Conservation (phyloP, 2,329 filamentous ascomycete species). For the Pseudogymnoascus destructans region DNA sequence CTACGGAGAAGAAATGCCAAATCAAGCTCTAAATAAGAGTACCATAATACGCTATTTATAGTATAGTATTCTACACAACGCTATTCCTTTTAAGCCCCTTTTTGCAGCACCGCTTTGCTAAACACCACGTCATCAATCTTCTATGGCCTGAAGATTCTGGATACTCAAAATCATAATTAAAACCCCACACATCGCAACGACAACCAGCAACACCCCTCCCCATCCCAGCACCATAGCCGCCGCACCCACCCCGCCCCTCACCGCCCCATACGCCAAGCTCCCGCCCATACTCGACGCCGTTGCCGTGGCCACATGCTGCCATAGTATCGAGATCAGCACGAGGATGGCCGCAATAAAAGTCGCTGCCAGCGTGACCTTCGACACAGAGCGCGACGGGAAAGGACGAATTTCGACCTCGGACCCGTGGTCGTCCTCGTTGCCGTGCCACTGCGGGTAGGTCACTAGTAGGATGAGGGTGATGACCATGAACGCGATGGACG, state of each 20-base stretch:
- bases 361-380: slow-evolving; percentile 81
- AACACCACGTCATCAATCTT: slow-evolving; percentile 21
- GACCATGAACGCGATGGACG: slow-evolving; percentile 94
- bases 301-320: slow-evolving; percentile 93
- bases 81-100: background rate
- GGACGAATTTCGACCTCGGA: slow-evolving; percentile 84
- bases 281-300: slow-evolving; percentile 87
- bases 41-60: background rate
- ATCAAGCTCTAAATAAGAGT: background rate
- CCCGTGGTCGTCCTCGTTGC: slow-evolving; percentile 67
- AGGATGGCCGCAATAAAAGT: slow-evolving; percentile 69
- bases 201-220: slow-evolving; percentile 88
- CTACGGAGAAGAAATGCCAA: too few species aligned
- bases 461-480: slow-evolving; percentile 87
- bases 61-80: background rate
- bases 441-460: slow-evolving; percentile 95
- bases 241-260: slow-evolving; percentile 78
- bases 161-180: slow-evolving; percentile 96
- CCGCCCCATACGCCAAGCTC: slow-evolving; percentile 80
- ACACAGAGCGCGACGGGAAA: slow-evolving; percentile 83
- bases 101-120: background rate
- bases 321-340: slow-evolving; percentile 59
- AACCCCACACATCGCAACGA: slow-evolving; percentile 87
- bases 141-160: slow-evolving; percentile 43
- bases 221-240: slow-evolving; percentile 94